Percentiles rank a stretch among this genome's conserved stretches.
phyloP scores from a whole-genome alignment of 495 filamentous ascomycete species.

The Hypoxylon fragiforme region DNA sequence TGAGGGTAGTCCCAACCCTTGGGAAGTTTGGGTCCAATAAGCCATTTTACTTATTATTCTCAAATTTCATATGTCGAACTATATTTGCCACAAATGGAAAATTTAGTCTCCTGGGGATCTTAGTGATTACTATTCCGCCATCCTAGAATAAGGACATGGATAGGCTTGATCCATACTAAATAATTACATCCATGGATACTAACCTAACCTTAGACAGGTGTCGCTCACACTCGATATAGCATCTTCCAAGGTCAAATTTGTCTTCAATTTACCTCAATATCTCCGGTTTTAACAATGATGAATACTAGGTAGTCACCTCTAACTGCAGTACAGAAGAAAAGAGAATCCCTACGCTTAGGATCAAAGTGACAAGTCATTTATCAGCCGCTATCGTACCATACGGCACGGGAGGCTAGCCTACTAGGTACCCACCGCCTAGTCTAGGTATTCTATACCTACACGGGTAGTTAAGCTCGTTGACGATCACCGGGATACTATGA shows the following conservation, averaged over 20 bases:
- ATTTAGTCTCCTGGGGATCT: conserved; percentile 12
- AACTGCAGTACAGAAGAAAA: conserved; percentile 7
- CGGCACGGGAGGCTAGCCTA: conserved; percentile 6
- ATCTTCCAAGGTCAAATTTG: background rate
- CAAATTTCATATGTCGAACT: conserved; percentile 1
- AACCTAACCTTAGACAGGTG: no score
- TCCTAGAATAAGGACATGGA: no score
- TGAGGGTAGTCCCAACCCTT: conserved; percentile 26
- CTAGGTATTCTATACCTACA: no score
- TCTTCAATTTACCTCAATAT: conserved; percentile 1
- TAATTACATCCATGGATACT: no score
- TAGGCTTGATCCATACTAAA: no score
- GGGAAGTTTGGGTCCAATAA: conserved; percentile 30
- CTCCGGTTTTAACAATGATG: background rate
- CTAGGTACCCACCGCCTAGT: conserved; percentile 31
- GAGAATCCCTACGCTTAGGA: conserved; percentile 3
- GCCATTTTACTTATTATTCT: conserved; percentile 13
- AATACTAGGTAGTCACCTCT: no score
- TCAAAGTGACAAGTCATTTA: conserved; percentile 28
- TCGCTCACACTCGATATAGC: conserved; percentile 1
- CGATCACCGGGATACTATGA: conserved; percentile 29
- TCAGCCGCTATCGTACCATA: conserved; percentile 29
- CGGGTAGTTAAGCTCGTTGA: conserved; percentile 21
- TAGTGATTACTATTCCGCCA: conserved; percentile 6
- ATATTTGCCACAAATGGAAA: conserved; percentile 32